phyloP scores from a whole-genome alignment of 306 rosid species.

The Ormosia emarginata region DNA sequence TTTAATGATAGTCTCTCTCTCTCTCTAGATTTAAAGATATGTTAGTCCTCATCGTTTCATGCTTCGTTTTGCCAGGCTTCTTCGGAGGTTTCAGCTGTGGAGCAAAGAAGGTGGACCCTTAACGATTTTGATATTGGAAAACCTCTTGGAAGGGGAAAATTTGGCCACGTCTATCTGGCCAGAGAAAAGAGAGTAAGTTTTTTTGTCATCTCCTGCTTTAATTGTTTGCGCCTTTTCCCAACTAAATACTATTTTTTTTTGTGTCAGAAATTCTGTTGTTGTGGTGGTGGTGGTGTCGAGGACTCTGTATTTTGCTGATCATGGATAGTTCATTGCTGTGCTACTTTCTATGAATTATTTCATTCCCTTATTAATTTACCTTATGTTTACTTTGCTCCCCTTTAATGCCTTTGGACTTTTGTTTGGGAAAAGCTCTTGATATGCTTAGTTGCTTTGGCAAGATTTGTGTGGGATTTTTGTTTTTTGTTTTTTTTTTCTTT shows the following conservation, averaged over 20 bases:
- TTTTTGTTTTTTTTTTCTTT: background rate
- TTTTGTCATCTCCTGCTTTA: background rate
- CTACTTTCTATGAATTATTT: background rate
- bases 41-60: background rate
- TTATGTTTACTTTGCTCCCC: background rate
- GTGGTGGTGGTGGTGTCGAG: background rate
- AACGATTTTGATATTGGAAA: slow-evolving; percentile 93
- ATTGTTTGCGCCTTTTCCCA: background rate
- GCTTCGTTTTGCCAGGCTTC: slow-evolving; percentile 44
- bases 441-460: background rate
- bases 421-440: background rate
- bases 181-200: slow-evolving; percentile 83
- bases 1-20: background rate
- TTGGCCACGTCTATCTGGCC: slow-evolving; percentile 98
- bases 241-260: background rate
- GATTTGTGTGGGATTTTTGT: background rate
- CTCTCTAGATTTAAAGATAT: background rate
- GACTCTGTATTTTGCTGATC: background rate
- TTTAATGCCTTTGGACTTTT: background rate
- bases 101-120: slow-evolving; percentile 83
- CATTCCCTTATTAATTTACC: background rate
- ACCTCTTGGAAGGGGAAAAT: slow-evolving; percentile 97
- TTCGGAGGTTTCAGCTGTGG: slow-evolving; percentile 59
- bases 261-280: background rate
- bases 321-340: background rate